Evolutionary conservation across 345 rosid species (phyloP).

Genomic region (Clarkia xantiana): DNA sequence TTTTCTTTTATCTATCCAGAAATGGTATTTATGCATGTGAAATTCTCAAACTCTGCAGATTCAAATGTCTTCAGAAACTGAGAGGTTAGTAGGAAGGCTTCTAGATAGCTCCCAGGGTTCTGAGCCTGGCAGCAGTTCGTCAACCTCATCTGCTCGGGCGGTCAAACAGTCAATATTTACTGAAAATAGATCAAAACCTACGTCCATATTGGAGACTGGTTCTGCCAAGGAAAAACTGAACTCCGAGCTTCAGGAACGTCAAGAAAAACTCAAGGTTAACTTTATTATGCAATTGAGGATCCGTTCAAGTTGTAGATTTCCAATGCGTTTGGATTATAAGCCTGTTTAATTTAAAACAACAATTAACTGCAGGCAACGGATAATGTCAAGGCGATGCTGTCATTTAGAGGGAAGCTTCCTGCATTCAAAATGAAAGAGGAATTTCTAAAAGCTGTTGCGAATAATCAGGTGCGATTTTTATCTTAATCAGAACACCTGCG

Average conservation of each 20-base stretch:
- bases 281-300: not conserved
- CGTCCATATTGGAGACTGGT: slow-evolving; percentile 16
- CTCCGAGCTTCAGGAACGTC: slow-evolving; percentile 58
- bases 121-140: slow-evolving; percentile 23
- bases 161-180: slow-evolving; percentile 18
- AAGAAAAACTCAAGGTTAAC: slow-evolving; percentile 50
- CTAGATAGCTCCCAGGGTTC: slow-evolving; percentile 36
- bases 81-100: slow-evolving; percentile 70
- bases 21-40: not conserved
- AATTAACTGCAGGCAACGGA: slow-evolving; percentile 35
- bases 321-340: not conserved
- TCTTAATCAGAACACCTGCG: not conserved
- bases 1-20: not conserved
- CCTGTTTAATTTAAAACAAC: not conserved
- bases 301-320: not conserved
- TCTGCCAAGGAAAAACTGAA: slow-evolving; percentile 45
- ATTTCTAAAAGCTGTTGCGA: slow-evolving; percentile 61
- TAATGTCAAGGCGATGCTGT: slow-evolving; percentile 40
- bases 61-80: slow-evolving; percentile 75
- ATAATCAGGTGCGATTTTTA: slow-evolving; percentile 53
- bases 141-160: slow-evolving; percentile 20
- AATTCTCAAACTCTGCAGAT: slow-evolving; percentile 35
- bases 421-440: slow-evolving; percentile 64
- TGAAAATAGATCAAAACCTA: slow-evolving; percentile 21
- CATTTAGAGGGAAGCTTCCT: slow-evolving; percentile 82